These are phyloP conservation scores for Chrysophaeum taylorii DNA, from an alignment of 352 stramenopile genomes.

Conservation along the genomic window DNA sequence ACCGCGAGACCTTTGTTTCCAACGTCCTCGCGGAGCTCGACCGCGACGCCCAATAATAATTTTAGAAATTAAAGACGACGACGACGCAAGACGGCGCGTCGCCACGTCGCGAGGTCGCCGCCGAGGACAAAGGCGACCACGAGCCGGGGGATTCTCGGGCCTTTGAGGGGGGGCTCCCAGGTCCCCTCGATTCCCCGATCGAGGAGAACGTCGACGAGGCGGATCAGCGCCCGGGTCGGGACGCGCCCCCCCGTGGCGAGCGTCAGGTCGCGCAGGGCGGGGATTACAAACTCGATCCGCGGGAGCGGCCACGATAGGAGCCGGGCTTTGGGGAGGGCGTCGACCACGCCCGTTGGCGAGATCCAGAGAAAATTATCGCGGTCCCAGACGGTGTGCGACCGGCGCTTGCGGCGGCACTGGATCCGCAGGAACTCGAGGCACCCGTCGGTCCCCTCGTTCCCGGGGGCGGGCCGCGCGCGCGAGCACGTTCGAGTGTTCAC, in stretches of 20 bases:
- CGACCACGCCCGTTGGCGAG: constrained; percentile 39
- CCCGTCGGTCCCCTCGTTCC: constrained; percentile 71
- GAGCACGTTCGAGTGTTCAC: constrained; percentile 72
- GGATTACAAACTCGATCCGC: constrained; percentile 38
- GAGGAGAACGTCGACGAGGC: not conserved
- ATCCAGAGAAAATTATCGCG: constrained; percentile 61
- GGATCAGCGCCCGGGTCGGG: constrained; percentile 35
- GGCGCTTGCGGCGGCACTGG: constrained; percentile 32
- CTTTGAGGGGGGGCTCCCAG: too few species aligned
- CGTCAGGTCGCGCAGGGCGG: constrained; percentile 46
- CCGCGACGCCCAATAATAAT: too few species aligned
- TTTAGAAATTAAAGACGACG: too few species aligned
- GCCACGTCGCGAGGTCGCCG: too few species aligned
- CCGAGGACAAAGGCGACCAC: not conserved
- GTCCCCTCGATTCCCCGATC: too few species aligned
- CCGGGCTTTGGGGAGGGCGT: constrained; percentile 50
- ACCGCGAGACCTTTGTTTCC: constrained; percentile 4
- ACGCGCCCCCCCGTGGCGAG: constrained; percentile 33
- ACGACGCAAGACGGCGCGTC: too few species aligned
- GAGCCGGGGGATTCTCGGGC: too few species aligned
- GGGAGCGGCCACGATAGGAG: constrained; percentile 52
- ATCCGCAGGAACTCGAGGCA: constrained; percentile 69
- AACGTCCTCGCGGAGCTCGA: not conserved
- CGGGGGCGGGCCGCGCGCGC: constrained; percentile 55
- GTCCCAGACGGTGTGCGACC: constrained; percentile 67